Conservation (phyloP, 1,284 basidiomycete genomes). For the Cryptococcus hybrid region DNA sequence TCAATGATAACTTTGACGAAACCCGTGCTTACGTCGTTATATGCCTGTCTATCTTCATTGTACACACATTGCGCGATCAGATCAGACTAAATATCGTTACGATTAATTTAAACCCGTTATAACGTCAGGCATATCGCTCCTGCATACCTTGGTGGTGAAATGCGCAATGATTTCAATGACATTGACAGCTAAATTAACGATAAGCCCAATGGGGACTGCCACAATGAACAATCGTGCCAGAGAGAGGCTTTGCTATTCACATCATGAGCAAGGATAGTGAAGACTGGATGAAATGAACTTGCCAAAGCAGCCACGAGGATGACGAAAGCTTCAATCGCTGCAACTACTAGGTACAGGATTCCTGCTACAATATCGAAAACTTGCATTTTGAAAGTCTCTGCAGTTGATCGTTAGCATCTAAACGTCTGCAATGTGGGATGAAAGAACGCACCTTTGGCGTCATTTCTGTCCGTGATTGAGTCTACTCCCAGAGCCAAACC, state of each 20-base stretch:
- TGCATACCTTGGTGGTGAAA: slow-evolving; percentile 61
- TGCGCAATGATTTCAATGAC: slow-evolving; percentile 63
- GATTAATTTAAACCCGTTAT: neutral
- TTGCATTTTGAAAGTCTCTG: slow-evolving; percentile 23
- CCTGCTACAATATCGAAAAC: slow-evolving; percentile 28
- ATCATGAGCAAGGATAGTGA: neutral
- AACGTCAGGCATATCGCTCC: neutral
- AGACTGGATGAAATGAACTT: slow-evolving; percentile 31
- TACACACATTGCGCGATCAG: slow-evolving; percentile 57
- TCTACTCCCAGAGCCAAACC: slow-evolving; percentile 31
- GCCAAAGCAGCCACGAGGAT: slow-evolving; percentile 59
- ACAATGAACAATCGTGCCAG: slow-evolving; percentile 61
- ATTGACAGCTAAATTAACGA: slow-evolving; percentile 58
- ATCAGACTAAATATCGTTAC: slow-evolving; percentile 44
- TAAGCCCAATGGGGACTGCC: slow-evolving; percentile 56
- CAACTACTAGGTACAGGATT: slow-evolving; percentile 53
- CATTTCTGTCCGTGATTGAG: slow-evolving; percentile 17
- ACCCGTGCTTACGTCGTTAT: slow-evolving; percentile 23
- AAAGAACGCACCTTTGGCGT: slow-evolving; percentile 20
- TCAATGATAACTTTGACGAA: too few species aligned
- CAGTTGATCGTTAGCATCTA: neutral
- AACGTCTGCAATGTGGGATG: neutral
- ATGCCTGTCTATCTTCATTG: slow-evolving; percentile 43
- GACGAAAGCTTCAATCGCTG: slow-evolving; percentile 61
- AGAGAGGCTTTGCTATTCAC: slow-evolving; percentile 59